Evolutionary conservation across 768 basidiomycete species (phyloP).

Genomic region (Amylocystis lapponica): DNA sequence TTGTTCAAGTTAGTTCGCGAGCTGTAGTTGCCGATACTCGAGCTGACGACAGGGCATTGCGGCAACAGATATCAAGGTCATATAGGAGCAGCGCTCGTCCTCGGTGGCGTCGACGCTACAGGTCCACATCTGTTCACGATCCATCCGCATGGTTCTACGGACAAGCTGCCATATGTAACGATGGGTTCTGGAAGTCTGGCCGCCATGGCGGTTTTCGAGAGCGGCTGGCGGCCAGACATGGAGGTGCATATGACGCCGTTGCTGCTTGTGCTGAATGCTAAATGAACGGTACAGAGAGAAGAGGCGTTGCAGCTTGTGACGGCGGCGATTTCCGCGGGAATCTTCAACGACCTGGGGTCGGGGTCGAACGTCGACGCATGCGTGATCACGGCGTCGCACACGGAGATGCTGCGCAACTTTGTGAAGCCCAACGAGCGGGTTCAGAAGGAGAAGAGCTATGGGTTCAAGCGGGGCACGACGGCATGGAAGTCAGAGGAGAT

Average conservation of each 20-base stretch:
- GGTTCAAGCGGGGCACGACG: slow-evolving; percentile 83
- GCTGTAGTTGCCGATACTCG: not conserved
- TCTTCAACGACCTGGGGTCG: slow-evolving; percentile 98
- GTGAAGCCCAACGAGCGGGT: slow-evolving; percentile 87
- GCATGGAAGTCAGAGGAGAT: slow-evolving; percentile 82
- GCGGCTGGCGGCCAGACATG: slow-evolving; percentile 76
- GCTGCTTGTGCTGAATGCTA: not conserved
- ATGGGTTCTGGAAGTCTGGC: slow-evolving; percentile 97
- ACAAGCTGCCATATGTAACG: slow-evolving; percentile 97
- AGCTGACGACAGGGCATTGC: not conserved
- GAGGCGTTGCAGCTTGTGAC: slow-evolving; percentile 82
- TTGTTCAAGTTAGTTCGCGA: slow-evolving; percentile 64
- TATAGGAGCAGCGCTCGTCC: slow-evolving; percentile 90
- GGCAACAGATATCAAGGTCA: slow-evolving; percentile 72
- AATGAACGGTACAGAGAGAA: slow-evolving; percentile 46
- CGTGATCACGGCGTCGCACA: slow-evolving; percentile 80
- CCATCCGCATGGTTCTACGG: slow-evolving; percentile 94
- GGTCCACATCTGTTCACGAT: slow-evolving; percentile 96
- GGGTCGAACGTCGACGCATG: slow-evolving; percentile 99
- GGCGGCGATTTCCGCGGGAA: slow-evolving; percentile 87
- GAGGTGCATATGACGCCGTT: slow-evolving; percentile 41
- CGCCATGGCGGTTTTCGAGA: slow-evolving; percentile 98
- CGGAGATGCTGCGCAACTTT: slow-evolving; percentile 92
- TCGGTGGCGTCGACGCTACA: slow-evolving; percentile 93
- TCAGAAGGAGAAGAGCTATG: slow-evolving; percentile 61